These are phyloP conservation scores for Fusarium mundagurra DNA, from an alignment of 2,329 filamentous ascomycete species.

Conservation along the genomic window DNA sequence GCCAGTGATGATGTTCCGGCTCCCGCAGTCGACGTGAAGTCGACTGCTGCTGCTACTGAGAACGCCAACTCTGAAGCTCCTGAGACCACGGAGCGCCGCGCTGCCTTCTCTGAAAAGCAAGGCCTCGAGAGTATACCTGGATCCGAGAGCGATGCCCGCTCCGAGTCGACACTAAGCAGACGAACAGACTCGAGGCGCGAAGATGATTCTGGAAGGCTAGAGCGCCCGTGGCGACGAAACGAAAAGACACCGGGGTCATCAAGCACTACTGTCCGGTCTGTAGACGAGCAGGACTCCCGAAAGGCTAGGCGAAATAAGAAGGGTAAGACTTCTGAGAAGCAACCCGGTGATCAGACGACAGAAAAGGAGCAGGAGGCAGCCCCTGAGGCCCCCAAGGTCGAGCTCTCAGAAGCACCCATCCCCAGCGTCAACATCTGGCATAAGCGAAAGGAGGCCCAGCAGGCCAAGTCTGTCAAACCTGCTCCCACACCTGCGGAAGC, in stretches of 20 bases:
- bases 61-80: conserved; percentile 43
- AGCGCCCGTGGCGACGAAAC: conserved; percentile 53
- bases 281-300: conserved; percentile 65
- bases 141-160: conserved; percentile 51
- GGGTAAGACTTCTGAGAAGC: conserved; percentile 55
- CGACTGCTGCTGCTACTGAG: conserved; percentile 29
- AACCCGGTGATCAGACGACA: conserved; percentile 59
- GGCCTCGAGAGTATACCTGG: conserved; percentile 48
- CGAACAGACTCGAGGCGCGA: conserved; percentile 49
- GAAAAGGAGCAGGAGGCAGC: conserved; percentile 64
- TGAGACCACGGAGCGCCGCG: conserved; percentile 36
- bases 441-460: conserved; percentile 75
- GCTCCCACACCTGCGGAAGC: conserved; percentile 50
- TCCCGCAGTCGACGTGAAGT: conserved; percentile 42
- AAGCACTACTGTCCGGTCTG: conserved; percentile 71
- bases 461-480: conserved; percentile 60
- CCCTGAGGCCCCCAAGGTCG: conserved; percentile 64
- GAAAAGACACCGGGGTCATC: conserved; percentile 66
- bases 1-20: conserved; percentile 30
- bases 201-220: conserved; percentile 52
- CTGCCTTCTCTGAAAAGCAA: conserved; percentile 46
- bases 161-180: conserved; percentile 48
- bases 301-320: conserved; percentile 71
- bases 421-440: conserved; percentile 91
- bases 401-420: conserved; percentile 82